Evolutionary conservation across 345 rosid species (phyloP).

Genomic region (Hypericum androsaemum): DNA sequence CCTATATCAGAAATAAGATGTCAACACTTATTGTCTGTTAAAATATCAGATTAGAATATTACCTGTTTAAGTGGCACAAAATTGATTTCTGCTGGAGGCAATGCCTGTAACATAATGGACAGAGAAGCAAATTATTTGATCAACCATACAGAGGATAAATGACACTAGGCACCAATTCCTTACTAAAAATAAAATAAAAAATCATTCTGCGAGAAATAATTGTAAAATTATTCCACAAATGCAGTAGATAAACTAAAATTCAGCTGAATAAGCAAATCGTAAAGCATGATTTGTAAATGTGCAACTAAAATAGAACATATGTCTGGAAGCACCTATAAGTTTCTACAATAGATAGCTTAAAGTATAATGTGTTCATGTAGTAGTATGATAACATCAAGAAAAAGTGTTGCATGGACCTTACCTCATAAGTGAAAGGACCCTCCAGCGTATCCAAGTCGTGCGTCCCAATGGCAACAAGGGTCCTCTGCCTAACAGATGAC

Average conservation of each 20-base stretch:
- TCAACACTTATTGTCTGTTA: background rate
- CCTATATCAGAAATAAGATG: constrained; percentile 27
- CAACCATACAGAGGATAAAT: too few relatives aligned
- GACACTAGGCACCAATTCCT: too few relatives aligned
- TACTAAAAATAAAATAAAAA: too few relatives aligned
- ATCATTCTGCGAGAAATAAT: too few relatives aligned
- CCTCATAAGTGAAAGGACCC: constrained; percentile 95
- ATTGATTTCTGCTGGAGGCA: constrained; percentile 56
- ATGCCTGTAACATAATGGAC: constrained; percentile 41
- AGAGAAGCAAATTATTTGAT: constrained; percentile 1
- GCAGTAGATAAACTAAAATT: too few relatives aligned
- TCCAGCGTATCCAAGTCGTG: constrained; percentile 87
- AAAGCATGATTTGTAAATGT: too few relatives aligned
- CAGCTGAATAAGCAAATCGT: too few relatives aligned
- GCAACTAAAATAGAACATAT: too few relatives aligned
- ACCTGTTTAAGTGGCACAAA: constrained; percentile 82
- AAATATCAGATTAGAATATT: background rate
- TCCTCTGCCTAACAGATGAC: constrained; percentile 51
- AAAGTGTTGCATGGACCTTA: constrained; percentile 18
- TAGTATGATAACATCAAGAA: background rate
- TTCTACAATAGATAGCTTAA: too few relatives aligned
- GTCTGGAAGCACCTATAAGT: too few relatives aligned
- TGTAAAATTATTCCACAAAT: too few relatives aligned
- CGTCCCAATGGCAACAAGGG: constrained; percentile 88
- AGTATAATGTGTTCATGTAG: too few relatives aligned